Evolutionary conservation across 1,284 basidiomycete species (phyloP).

Genomic region (Takashimella koratensis): DNA sequence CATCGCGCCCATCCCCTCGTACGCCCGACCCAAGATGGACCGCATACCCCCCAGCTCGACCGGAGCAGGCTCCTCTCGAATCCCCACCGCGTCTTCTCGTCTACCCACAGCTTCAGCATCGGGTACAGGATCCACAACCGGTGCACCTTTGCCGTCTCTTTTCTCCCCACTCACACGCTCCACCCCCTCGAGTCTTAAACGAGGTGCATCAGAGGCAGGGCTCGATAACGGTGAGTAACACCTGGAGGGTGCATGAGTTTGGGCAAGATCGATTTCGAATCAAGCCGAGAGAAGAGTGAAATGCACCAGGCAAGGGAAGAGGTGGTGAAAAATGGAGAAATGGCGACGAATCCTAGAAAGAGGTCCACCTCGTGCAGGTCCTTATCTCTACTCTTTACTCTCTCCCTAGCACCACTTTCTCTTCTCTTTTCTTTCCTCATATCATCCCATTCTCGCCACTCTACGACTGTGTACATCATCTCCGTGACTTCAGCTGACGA

Average conservation of each 20-base stretch:
- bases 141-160: not conserved
- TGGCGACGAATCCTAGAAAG: not conserved
- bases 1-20: no score
- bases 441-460: not conserved
- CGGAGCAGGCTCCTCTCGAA: slow-evolving; percentile 4
- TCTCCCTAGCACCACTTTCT: not conserved
- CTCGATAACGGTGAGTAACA: slow-evolving; percentile 19
- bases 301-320: no score
- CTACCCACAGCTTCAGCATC: not conserved
- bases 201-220: slow-evolving; percentile 22
- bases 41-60: no score
- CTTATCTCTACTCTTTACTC: not conserved
- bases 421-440: not conserved
- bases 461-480: slow-evolving; percentile 6
- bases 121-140: not conserved
- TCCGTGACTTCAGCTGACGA: no score
- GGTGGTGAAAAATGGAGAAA: no score
- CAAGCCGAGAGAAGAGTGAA: no score
- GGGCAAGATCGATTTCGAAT: no score
- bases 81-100: slow-evolving; percentile 3
- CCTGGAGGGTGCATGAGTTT: no score
- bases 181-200: slow-evolving; percentile 14
- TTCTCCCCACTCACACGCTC: not conserved
- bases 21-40: no score
- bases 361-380: no score